Evolutionary conservation across 331 rosid genomes (phyloP), one percentile per base, ranked within the genome.

Genomic region (Prunus yedoensis): DNA sequence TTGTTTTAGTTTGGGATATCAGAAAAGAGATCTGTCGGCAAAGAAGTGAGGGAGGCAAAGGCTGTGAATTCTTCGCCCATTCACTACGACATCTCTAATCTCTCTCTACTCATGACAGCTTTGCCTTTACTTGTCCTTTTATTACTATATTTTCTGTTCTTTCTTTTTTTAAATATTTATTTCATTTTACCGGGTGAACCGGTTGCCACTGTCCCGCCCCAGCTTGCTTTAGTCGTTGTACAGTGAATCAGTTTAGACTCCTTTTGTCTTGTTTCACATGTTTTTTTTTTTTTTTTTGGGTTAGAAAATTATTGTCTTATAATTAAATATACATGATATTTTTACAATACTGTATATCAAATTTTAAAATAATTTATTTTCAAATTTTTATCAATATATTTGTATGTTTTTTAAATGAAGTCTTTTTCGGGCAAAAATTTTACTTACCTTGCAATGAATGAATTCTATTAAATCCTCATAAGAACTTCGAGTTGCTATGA

Each of bases 11-110:
- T 21, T 20, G 17, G 21, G 51, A 14, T 17, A 63, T 74, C 32
- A 21, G 51, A 28, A 57, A 38, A 14, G 38, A 12, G 54, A 41
- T 65, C 70, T 65, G 70, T 65, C 30, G 70, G 52, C 70, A 41
- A 32, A 32, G 38, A 32, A 32, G 38, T 32, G 38, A 32, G 38
- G 38, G 7, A 32, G 70, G 52, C 70, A 41, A 5, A 71, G 81
- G 59, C 68, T 23, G 66, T 79, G 76, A 77, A 83, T 67, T 85
- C 88, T 83, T 88, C 84, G 83, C 95, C 84, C 88, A 9, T 60
- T 89, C 81, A 81, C 84, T 77, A 89, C 89, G 91, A 87, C 91
- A 90, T 82, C 78, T 74, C 76, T 68, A 38, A 61, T 66, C 81
- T 68, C 69, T 77, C 80, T 64, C 77, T 56, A 52, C 79, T 78